These are phyloP conservation scores for Mucor piriformis DNA, from an alignment of 371 early-diverging fungal species.

Conservation along the genomic window DNA sequence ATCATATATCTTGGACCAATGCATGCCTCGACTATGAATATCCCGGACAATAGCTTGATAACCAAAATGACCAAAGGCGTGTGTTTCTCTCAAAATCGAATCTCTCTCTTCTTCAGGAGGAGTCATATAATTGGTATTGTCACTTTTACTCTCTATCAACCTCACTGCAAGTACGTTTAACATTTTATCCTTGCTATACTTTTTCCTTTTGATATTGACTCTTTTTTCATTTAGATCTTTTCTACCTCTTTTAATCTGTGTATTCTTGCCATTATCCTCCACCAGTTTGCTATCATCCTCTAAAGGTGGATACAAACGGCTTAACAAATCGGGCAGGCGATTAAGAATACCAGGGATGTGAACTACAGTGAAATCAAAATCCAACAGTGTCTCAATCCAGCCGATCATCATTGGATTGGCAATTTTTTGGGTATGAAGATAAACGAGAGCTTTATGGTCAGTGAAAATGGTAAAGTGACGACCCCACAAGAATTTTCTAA, in stretches of 20 bases:
- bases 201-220: neutral
- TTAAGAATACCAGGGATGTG: constrained; percentile 20
- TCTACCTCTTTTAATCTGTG: neutral
- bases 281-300: neutral
- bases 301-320: constrained; percentile 4
- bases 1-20: constrained; percentile 5
- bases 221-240: neutral
- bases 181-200: neutral
- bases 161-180: neutral
- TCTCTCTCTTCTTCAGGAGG: constrained; percentile 11
- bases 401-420: constrained; percentile 13
- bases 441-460: constrained; percentile 22
- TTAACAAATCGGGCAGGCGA: constrained; percentile 10
- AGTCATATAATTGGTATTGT: constrained; percentile 1
- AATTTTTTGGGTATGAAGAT: constrained; percentile 17
- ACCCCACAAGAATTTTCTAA: constrained; percentile 29
- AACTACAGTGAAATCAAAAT: constrained; percentile 11
- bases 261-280: constrained; percentile 1
- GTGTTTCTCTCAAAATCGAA: constrained; percentile 5
- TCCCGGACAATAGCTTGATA: neutral
- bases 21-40: constrained; percentile 11
- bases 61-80: constrained; percentile 23
- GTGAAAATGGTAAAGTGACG: constrained; percentile 7
- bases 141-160: neutral
- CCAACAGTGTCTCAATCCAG: constrained; percentile 25